Evolutionary conservation across 345 rosid species (phyloP), one percentile per base, ranked within the genome.

Genomic region (Bruguiera gymnorhiza): DNA sequence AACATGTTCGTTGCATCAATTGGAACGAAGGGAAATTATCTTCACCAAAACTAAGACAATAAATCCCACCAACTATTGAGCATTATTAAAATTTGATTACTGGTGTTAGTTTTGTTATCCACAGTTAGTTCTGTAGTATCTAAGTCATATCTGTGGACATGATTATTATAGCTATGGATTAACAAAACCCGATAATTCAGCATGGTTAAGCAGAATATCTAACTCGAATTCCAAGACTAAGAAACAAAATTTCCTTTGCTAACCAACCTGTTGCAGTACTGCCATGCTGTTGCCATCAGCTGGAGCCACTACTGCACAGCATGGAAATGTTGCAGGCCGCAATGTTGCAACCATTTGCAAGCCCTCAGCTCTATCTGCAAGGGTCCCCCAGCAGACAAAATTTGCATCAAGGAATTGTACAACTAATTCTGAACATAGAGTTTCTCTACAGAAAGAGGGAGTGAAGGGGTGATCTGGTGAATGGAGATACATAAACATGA

Each of bases 401-500:
- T 88, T 86, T 11, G 82, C 78, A 70, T 86, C 80, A 10, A 88
- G 86, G 74, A 78, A 86, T 77, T 88, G 89, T 4, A 77, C 76
- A 29, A 77, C 84, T 21, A 80, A 69, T 61, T 88, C 93, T 1
- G 86, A 86, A 67, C 86, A 31, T 43, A 88, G 53, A 23, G 87
- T 84, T n/a, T 78, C 80, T 20, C 79, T 71, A 63, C 90, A 84
- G 75, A 88, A 88, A 34, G 86, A 75, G 34, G 83, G 84, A 31
- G 87, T 81, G 74, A 86, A 86, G 8, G 90, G 89, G 67, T 86
- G 84, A 9, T 82, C 70, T 1, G 85, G 83, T 0, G 84, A 72
- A 78, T 84, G 88, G 26, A 87, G 80, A 63, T 85, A 87, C 79
- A 87, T 34, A 71, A 87, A 87, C 86, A 85, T 20, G 59, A 85